phyloP scores from a whole-genome alignment of 352 stramenopile species.

The Phytophthora sp. region DNA sequence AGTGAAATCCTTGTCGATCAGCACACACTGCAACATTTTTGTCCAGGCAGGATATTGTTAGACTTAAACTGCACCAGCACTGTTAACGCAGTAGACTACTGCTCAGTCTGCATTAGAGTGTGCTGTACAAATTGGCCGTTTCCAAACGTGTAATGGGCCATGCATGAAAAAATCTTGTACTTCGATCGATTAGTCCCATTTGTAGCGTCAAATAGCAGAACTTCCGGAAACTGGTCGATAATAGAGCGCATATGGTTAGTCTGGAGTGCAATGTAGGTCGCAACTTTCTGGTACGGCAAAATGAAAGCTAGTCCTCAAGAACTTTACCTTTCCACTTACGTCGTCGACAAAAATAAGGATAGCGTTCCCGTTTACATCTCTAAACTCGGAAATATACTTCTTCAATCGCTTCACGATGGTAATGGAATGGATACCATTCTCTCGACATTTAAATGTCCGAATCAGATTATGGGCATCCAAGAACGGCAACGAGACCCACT shows the following conservation, averaged over 20 bases:
- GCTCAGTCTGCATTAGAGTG: slow-evolving; percentile 32
- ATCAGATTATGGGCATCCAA: slow-evolving; percentile 13
- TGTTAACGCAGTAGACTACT: slow-evolving; percentile 9
- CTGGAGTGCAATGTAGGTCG: slow-evolving; percentile 21
- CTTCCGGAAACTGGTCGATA: slow-evolving; percentile 23
- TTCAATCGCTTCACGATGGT: slow-evolving; percentile 4
- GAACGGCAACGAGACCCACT: too few relatives aligned
- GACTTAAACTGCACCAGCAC: slow-evolving; percentile 29
- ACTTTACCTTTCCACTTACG: slow-evolving; percentile 1
- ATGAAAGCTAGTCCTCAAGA: neutral
- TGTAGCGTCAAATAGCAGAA: slow-evolving; percentile 31
- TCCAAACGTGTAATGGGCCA: slow-evolving; percentile 27
- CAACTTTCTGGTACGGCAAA: slow-evolving; percentile 5
- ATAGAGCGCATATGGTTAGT: slow-evolving; percentile 18
- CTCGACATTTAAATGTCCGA: slow-evolving; percentile 1
- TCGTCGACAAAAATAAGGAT: slow-evolving; percentile 1
- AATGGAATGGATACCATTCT: neutral
- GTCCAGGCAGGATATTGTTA: slow-evolving; percentile 28
- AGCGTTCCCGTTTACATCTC: neutral
- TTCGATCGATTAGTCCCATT: slow-evolving; percentile 27
- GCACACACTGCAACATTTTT: slow-evolving; percentile 15
- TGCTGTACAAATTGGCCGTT: slow-evolving; percentile 37
- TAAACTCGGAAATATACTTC: slow-evolving; percentile 8
- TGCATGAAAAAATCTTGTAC: slow-evolving; percentile 34
- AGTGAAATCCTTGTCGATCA: slow-evolving; percentile 39